These are phyloP conservation scores for Simplicillium sp. DNA, from an alignment of 2,329 filamentous ascomycete genomes.

Conservation along the genomic window DNA sequence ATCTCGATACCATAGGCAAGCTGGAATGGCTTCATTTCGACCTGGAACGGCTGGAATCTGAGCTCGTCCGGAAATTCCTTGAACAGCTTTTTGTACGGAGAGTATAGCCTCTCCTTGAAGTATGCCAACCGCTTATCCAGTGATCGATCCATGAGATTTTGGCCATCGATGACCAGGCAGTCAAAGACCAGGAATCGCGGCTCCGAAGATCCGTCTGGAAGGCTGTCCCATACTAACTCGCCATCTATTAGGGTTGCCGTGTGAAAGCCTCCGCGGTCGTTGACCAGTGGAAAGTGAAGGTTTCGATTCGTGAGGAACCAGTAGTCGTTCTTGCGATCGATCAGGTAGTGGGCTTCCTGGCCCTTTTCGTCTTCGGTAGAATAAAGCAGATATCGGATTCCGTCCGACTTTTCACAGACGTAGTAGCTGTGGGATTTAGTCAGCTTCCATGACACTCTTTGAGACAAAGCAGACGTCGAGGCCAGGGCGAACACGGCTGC, in stretches of 20 bases:
- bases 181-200: conserved; percentile 90
- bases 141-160: conserved; percentile 66
- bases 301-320: conserved; percentile 64
- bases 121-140: conserved; percentile 85
- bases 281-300: conserved; percentile 71
- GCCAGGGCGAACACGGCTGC: background rate
- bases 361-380: conserved; percentile 56
- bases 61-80: conserved; percentile 60
- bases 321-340: conserved; percentile 97
- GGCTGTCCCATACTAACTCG: conserved; percentile 81
- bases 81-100: conserved; percentile 57
- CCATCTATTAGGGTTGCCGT: conserved; percentile 79
- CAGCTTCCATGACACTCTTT: background rate
- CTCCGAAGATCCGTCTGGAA: conserved; percentile 55
- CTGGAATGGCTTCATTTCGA: conserved; percentile 86
- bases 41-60: conserved; percentile 63
- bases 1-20: conserved; percentile 79
- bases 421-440: conserved; percentile 56
- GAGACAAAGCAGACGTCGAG: too few relatives aligned
- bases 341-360: conserved; percentile 74
- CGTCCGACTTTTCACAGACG: conserved; percentile 97
- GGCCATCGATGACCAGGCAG: conserved; percentile 72
- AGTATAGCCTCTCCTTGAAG: conserved; percentile 68
- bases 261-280: conserved; percentile 61
- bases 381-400: conserved; percentile 91